These are phyloP conservation scores for Zygosaccharomyces kombuchaensis DNA, from an alignment of 805 yeast species.

Conservation along the genomic window DNA sequence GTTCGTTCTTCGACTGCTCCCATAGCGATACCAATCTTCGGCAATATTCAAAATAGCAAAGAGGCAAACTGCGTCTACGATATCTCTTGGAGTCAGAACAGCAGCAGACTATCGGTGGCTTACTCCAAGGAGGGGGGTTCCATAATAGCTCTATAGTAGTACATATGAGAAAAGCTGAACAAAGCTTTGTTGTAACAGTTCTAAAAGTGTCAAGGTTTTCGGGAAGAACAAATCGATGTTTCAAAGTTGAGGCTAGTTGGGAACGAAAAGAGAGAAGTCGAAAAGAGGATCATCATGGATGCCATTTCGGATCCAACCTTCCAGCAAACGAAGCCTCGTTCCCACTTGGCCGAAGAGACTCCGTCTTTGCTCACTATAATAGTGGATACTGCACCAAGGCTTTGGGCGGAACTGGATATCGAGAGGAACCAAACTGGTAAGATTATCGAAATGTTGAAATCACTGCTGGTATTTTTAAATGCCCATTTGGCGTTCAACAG, in stretches of 20 bases:
- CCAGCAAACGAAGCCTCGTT: slow-evolving; percentile 23
- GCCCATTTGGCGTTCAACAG: slow-evolving; percentile 84
- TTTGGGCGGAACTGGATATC: slow-evolving; percentile 38
- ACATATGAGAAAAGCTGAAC: not conserved
- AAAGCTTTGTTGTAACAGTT: not conserved
- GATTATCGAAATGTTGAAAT: slow-evolving; percentile 55
- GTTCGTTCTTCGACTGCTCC: slow-evolving; percentile 17
- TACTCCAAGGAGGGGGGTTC: slow-evolving; percentile 33
- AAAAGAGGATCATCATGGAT: slow-evolving; percentile 25
- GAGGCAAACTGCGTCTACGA: slow-evolving; percentile 32
- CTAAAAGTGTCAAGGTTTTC: not conserved
- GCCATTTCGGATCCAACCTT: slow-evolving; percentile 36
- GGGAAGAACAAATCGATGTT: not conserved
- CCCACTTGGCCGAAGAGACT: slow-evolving; percentile 45
- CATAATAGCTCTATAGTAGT: slow-evolving; percentile 18
- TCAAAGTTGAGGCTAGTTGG: not conserved
- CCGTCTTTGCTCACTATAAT: slow-evolving; percentile 79
- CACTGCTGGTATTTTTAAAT: slow-evolving; percentile 72
- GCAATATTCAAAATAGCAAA: slow-evolving; percentile 21
- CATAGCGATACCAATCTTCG: slow-evolving; percentile 25
- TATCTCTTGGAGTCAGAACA: slow-evolving; percentile 35
- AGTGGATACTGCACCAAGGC: slow-evolving; percentile 67
- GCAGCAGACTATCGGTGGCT: slow-evolving; percentile 30
- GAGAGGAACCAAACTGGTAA: slow-evolving; percentile 36
- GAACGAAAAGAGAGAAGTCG: not conserved